Base-by-base conservation (phyloP, 495 filamentous ascomycete genomes). In the Penicillium egyptiacum region DNA sequence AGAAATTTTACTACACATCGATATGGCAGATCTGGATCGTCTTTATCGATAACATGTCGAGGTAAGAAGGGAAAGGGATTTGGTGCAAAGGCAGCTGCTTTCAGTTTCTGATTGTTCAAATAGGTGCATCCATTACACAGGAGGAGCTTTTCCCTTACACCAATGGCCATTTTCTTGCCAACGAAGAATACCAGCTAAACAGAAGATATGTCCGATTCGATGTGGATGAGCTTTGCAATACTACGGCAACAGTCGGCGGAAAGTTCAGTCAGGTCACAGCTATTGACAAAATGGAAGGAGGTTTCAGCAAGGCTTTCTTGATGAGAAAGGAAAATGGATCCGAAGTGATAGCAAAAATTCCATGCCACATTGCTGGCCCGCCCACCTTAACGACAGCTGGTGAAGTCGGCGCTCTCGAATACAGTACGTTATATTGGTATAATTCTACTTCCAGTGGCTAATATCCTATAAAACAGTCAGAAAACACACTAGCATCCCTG, bases 231-330 rank as follows among this genome's bases (percentile, higher is more conserved):
- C 66, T 77, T 37, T 73, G 68, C 53, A 52, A 68, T 41, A 42
- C 65, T 42, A 64, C 63, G 44, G 68, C 62, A 5, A 28, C 57
- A 9, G 28, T 11, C 28, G 28, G 28, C 9, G 28, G 26, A 28
- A 28, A 30, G 8, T 30, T 8, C 9, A 30, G 28, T 30, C 62
- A 19, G 8, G 61, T 75, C 11, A 56, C 19, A 45, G 61, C 57
- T 28, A 65, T 77, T 40, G 65, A 74, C 19, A 74, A 74, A 46
- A 57, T 75, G 45, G 72, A 77, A 62, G 69, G 72, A 19, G 70
- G 70, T 8, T 77, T 75, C 51, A 73, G 68, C 59, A 75, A 75
- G 56, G 74, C 67, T 51, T 57, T 77, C 28, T 44, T 72, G 19
- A 68, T 74, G 57, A 67, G 25, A 53, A 75, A 60, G 44, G 64